Evolutionary conservation across 495 filamentous ascomycete genomes (phyloP).

Genomic region (Hyphodiscus hymeniophilus): DNA sequence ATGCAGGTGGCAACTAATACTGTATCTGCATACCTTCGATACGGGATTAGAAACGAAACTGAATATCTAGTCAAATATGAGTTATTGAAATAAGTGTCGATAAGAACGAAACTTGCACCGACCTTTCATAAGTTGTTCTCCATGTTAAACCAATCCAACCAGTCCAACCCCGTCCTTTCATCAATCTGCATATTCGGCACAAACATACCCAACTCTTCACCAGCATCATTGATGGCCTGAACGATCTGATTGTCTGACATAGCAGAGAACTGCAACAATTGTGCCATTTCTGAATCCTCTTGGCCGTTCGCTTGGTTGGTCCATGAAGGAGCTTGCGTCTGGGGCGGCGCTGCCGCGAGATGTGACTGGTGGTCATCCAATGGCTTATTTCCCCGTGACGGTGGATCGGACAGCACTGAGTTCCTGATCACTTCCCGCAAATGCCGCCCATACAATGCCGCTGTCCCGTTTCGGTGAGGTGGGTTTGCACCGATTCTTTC

Average conservation of each 20-base stretch:
- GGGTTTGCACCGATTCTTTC: constrained; percentile 59
- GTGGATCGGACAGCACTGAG: constrained; percentile 3
- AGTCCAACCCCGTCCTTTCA: constrained; percentile 43
- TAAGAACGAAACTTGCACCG: too few relatives aligned
- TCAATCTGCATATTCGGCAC: constrained; percentile 47
- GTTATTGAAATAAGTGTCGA: too few relatives aligned
- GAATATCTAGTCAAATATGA: too few relatives aligned
- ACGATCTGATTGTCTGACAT: constrained; percentile 61
- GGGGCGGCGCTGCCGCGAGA: not conserved
- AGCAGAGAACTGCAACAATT: constrained; percentile 52
- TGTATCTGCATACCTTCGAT: too few relatives aligned
- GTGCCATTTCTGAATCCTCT: constrained; percentile 21
- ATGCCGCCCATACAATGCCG: constrained; percentile 53
- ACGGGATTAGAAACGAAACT: too few relatives aligned
- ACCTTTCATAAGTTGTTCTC: not conserved
- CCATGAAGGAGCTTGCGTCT: not conserved
- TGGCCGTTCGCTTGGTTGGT: not conserved
- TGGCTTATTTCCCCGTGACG: not conserved
- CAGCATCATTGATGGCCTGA: constrained; percentile 51
- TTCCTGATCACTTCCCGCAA: constrained; percentile 48
- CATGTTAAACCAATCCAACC: constrained; percentile 50
- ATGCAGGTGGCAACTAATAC: too few relatives aligned
- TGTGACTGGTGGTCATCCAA: not conserved
- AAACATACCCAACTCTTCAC: constrained; percentile 44
- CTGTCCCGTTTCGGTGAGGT: constrained; percentile 54